Evolutionary conservation across 2,329 filamentous ascomycete genomes (phyloP).

Genomic region (Pyricularia pennisetigena): DNA sequence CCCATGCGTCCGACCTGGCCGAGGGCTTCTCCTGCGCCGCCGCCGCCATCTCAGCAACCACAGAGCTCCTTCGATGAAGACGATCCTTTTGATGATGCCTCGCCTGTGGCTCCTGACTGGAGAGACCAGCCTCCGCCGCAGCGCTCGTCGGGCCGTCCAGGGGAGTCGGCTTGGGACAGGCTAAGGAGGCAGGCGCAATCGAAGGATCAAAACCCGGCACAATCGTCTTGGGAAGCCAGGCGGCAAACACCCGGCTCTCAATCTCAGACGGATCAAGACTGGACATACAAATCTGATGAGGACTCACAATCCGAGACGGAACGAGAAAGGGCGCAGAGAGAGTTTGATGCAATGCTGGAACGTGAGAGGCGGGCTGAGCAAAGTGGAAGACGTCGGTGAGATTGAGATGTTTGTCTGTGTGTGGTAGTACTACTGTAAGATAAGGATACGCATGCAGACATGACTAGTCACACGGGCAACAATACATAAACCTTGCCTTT

Average conservation of each 20-base stretch:
- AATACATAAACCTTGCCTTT: not conserved
- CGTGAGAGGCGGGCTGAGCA: conserved; percentile 11
- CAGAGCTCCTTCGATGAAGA: not conserved
- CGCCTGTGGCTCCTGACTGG: conserved; percentile 9
- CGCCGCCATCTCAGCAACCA: not conserved
- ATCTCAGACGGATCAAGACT: conserved; percentile 4
- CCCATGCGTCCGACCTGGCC: conserved; percentile 4
- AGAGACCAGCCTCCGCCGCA: conserved; percentile 6
- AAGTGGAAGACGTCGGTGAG: conserved; percentile 6
- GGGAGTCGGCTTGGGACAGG: conserved; percentile 12
- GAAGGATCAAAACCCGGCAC: not conserved
- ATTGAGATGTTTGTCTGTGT: not conserved
- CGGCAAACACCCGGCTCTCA: not conserved
- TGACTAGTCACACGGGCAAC: not conserved
- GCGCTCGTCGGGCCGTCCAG: not conserved
- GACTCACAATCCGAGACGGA: not conserved
- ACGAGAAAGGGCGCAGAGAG: conserved; percentile 10
- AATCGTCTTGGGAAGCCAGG: conserved; percentile 1
- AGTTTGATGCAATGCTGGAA: conserved; percentile 16
- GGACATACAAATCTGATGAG: not conserved
- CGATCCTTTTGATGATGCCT: conserved; percentile 11
- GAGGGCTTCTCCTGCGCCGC: not conserved
- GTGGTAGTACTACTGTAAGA: not conserved
- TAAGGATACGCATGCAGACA: not conserved
- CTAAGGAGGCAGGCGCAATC: conserved; percentile 6